Evolutionary conservation across 2,329 filamentous ascomycete genomes (phyloP).

Genomic region (Colletotrichum gigasporum): DNA sequence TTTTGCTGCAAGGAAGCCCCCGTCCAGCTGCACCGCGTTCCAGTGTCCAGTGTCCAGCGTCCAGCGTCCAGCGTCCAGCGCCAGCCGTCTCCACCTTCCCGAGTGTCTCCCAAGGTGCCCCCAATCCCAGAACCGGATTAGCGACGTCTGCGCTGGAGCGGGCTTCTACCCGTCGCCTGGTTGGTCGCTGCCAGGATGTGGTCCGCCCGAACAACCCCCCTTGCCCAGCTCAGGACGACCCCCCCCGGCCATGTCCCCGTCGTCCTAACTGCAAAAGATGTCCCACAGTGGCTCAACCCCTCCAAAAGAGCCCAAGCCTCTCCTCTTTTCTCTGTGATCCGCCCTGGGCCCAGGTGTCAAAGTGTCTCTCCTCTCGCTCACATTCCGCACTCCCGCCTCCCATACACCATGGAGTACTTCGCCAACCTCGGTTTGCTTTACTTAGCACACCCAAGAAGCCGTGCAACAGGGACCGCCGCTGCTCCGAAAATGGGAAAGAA

Average conservation of each 20-base stretch:
- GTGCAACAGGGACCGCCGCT: constrained; percentile 18
- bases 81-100: constrained; percentile 9
- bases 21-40: background rate
- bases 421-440: too few species aligned
- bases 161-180: constrained; percentile 17
- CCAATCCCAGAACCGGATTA: constrained; percentile 18
- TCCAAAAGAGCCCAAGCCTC: constrained; percentile 3
- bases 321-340: background rate
- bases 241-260: background rate
- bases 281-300: constrained; percentile 23
- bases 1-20: constrained; percentile 29
- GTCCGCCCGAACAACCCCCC: constrained; percentile 2
- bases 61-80: background rate
- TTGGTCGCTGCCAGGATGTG: constrained; percentile 7
- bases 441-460: background rate
- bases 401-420: too few species aligned
- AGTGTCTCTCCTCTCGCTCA: too few species aligned
- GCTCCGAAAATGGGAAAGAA: background rate
- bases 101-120: background rate
- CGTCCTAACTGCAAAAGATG: constrained; percentile 8
- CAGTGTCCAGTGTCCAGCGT: background rate
- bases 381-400: too few species aligned
- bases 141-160: constrained; percentile 7
- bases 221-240: background rate
- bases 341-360: too few species aligned